Conservation (phyloP, 1,284 basidiomycete species). For the Coniferiporia sulphurascens region DNA sequence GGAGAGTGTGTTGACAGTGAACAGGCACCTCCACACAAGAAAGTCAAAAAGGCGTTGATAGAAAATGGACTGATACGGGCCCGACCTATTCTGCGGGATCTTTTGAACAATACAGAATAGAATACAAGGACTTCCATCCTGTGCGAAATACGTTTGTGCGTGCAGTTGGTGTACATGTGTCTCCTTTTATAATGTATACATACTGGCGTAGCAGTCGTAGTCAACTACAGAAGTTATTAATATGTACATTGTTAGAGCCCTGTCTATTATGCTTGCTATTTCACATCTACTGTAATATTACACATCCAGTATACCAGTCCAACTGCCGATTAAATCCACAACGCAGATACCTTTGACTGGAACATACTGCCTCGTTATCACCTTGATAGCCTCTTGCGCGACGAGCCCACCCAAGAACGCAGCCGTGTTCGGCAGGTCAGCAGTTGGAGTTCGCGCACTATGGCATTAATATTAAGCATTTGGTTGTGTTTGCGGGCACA, state of each 20-base stretch:
- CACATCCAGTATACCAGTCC: slow-evolving; percentile 53
- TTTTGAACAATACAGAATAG: slow-evolving; percentile 10
- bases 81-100: slow-evolving; percentile 15
- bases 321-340: slow-evolving; percentile 81
- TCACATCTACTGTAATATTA: not conserved
- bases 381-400: slow-evolving; percentile 97
- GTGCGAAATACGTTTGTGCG: too few relatives aligned
- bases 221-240: too few relatives aligned
- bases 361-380: slow-evolving; percentile 94
- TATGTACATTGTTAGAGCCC: too few relatives aligned
- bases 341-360: slow-evolving; percentile 86
- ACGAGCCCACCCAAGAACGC: slow-evolving; percentile 92
- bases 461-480: slow-evolving; percentile 13
- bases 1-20: not conserved
- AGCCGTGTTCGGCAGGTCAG: slow-evolving; percentile 89
- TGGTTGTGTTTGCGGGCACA: not conserved
- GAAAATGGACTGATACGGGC: slow-evolving; percentile 5
- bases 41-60: slow-evolving; percentile 3
- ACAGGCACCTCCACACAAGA: slow-evolving; percentile 2
- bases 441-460: slow-evolving; percentile 76
- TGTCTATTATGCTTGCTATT: not conserved
- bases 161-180: too few relatives aligned
- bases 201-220: too few relatives aligned
- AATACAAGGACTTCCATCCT: not conserved
- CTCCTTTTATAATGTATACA: too few relatives aligned